Base-by-base conservation (phyloP, 345 rosid species). In the Melastoma malabathricum region DNA sequence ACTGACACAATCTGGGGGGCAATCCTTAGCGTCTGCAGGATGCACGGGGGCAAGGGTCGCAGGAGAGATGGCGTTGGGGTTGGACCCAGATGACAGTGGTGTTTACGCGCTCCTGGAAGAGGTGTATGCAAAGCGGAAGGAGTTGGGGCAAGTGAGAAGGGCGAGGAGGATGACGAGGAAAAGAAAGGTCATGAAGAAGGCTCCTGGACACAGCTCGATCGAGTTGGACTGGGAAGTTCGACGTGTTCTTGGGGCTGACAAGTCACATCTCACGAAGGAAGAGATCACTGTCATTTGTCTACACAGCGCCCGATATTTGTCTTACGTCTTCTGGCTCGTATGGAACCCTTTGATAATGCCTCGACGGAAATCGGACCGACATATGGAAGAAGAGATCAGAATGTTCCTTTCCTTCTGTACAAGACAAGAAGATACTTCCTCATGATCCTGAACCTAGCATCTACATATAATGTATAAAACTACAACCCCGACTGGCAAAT, bases 1-100 rank as follows among this genome's bases (percentile, higher is more conserved):
- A 31, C 78, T 74, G 15, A 60, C 46, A 71, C 78, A 15, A 64
- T 62, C 3, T 73, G 78, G 78, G 78, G 78, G 14, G 69, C 74
- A 34, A 61, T 73, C 31, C 67, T 73, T 50, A 60, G 51, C 22
- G 72, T 69, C 16, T 63, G 74, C 50, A 66, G 64, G 56, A 63
- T 66, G 45, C 60, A 63, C 3, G 72, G 78, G 31, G 63, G 78
- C 72, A 5, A 60, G 44, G 59, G 55, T 64, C n/a, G 66, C 68
- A 0, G 72, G 69, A 13, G 10, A 25, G 6, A 51, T 50, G 39
- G 64, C 69, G 34, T n/a, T 73, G 15, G 59, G 54, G 31, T 49
- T 69, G 57, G 63, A 73, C 55, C 72, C 72, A 18, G 64, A 61
- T 44, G 78, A 73, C 49, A 66, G 78, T 17, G 78, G 78, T 2